Evolutionary conservation across 768 basidiomycete species (phyloP), one percentile per base, ranked within the genome.

Genomic region (Macrocybe gigantea): DNA sequence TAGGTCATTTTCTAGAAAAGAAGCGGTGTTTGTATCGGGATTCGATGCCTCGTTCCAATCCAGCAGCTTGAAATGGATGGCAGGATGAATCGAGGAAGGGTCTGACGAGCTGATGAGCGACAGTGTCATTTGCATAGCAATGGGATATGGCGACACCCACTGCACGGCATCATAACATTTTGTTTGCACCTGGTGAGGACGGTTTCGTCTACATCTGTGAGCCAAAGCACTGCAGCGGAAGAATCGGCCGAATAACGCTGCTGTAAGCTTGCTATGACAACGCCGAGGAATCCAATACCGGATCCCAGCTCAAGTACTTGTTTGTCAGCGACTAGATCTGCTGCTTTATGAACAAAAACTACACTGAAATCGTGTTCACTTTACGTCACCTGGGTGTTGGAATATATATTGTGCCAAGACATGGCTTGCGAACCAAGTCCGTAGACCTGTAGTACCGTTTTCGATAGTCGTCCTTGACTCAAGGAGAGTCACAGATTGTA

Each of bases 391-490:
- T 61, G 80, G 67, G 57, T 84, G 69, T 7, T 56, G 50, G 13
- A 79, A 72, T 15, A 91, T 66, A 56, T 80, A 83, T 41, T 82
- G 74, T 0, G 80, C 79, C 13, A 91, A 68, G 31, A 77, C 66
- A 38, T 84, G 75, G 53, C 86, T 83, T 5, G 89, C 85, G 30
- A 73, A 68, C 89, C 89, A 92, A 6, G 88, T 92, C 46, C 85
- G 73, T 41, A 91, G 64, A 9, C 89, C 88, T 1, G 88, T 91
- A 0, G 87, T 91, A 0, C 89, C 88, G 37, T 70, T 69, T 60
- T 90, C 87, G 30, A 90, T 81, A 2, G 73, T 80, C 2, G 79
- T 83, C 6, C 82, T 78, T 1, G 88, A 88, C 63, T 92, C 88
- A 7, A 85, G 64, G 1, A 91, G 64, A 0, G 88, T 88, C 12